Conservation (phyloP, 805 yeast species). For the Kluyveromyces nonfermentans region DNA sequence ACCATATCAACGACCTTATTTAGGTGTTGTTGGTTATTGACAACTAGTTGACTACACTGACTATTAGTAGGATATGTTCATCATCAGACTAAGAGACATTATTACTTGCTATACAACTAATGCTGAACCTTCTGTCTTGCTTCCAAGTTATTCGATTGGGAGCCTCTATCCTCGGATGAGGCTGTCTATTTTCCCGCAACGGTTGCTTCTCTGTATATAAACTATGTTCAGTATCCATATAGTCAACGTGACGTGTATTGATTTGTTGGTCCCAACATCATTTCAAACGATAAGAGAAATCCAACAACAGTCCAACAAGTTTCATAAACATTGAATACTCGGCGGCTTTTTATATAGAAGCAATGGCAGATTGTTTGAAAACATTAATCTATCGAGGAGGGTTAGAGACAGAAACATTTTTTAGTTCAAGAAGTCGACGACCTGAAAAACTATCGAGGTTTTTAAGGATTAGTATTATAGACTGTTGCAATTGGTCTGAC, state of each 20-base stretch:
- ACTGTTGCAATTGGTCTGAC: background rate
- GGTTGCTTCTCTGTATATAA: background rate
- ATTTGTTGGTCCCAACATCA: conserved; percentile 3
- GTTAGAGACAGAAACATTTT: background rate
- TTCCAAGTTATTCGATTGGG: background rate
- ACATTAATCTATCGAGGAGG: too few species aligned
- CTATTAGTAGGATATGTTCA: too few species aligned
- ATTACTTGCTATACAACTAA: background rate
- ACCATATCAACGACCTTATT: too few species aligned
- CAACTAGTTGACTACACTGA: too few species aligned
- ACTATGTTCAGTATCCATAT: background rate
- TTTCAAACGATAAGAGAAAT: background rate
- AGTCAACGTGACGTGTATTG: conserved; percentile 4
- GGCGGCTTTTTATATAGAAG: conserved; percentile 4
- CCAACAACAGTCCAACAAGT: conserved; percentile 5
- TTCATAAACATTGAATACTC: background rate
- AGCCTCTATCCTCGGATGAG: background rate
- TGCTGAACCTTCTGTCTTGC: background rate
- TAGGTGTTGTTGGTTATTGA: too few species aligned
- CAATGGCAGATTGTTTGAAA: background rate
- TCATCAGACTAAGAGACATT: too few species aligned
- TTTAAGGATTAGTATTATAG: background rate
- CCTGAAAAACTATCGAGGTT: background rate
- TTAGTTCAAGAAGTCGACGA: background rate
- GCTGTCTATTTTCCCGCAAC: background rate